Base-by-base conservation (phyloP, 371 early-diverging fungal species). In the Mortierella sp. region DNA sequence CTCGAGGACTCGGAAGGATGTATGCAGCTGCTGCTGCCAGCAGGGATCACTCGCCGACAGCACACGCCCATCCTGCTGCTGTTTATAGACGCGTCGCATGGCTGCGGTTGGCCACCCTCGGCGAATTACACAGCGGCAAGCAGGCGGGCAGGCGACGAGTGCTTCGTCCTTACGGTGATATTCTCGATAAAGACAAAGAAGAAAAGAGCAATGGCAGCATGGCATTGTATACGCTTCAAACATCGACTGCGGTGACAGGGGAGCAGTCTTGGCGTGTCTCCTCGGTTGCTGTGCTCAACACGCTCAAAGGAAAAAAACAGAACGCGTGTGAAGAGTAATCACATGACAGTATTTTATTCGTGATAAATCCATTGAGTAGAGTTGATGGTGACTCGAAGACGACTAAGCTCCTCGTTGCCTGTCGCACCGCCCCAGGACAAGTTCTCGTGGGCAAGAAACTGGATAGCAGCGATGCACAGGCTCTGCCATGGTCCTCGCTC, bases 401-500 rank as follows among this genome's bases (percentile, higher is more conserved):
- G 72, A 28, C 86, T 86, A 44, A 86, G 73, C 61, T 86, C 86
- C 21, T 78, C 81, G n/a, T 86, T 86, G 0, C 82, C 73, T 1
- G 74, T 73, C 51, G 76, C 81, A 10, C 86, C 86, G 19, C 86
- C 86, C 86, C 86, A 86, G 3, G 79, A 51, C 28, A 86, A 72
- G 31, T 76, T 71, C 61, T 86, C 77, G 24, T 79, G 79, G 6
- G 82, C 79, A 74, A 86, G n/a, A 69, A 86, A 86, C 75, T 86
- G 79, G 61, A 86, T 86, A 8, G 82, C 57, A 1, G 81, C 79
- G 21, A 86, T 37, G 57, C 86, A 86, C 19, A 86, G 50, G 51
- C 69, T 81, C 69, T 86, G 86, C 86, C 86, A 86, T 28, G 64
- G 67, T 1, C 86, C 86, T 54, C 79, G 81, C 31, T 86, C 86